A percentile compares a stretch with the other conserved stretches of the same genome.
Evolutionary conservation across 2,329 filamentous ascomycete species (phyloP).

Genomic region (Chlorencoelia australis): DNA sequence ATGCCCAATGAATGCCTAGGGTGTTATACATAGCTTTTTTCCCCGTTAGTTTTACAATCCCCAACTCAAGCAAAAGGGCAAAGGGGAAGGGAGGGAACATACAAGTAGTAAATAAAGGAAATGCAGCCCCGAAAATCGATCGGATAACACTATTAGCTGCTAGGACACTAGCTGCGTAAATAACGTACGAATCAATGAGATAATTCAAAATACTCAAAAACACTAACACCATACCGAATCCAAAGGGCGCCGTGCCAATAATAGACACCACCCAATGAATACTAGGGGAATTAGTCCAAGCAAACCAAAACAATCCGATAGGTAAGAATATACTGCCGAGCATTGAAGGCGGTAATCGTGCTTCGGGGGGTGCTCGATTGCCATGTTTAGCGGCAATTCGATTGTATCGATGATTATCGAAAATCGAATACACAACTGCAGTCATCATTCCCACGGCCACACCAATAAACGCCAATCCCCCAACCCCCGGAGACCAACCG

Average conservation of each 20-base stretch:
- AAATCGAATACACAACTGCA: constrained; percentile 44
- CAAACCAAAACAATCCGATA: constrained; percentile 56
- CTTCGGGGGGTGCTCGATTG: constrained; percentile 54
- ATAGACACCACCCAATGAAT: constrained; percentile 48
- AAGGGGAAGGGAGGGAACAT: background rate
- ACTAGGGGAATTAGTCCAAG: constrained; percentile 49
- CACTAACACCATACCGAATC: constrained; percentile 44
- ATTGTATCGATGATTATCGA: constrained; percentile 45
- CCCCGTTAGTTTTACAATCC: constrained; percentile 2
- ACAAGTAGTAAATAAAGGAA: constrained; percentile 59
- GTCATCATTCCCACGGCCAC: constrained; percentile 56
- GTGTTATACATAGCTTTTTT: constrained; percentile 19
- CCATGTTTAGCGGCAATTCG: constrained; percentile 24
- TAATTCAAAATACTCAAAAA: constrained; percentile 58
- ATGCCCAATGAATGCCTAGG: constrained; percentile 68
- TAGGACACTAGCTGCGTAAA: constrained; percentile 67
- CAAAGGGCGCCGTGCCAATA: constrained; percentile 31
- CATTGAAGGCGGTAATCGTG: constrained; percentile 50
- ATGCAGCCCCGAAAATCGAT: constrained; percentile 58
- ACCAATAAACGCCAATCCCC: constrained; percentile 57
- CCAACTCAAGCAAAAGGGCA: too few relatives aligned
- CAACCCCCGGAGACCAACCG: constrained; percentile 48
- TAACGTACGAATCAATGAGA: constrained; percentile 56
- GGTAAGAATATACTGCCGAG: constrained; percentile 53
- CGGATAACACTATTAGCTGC: constrained; percentile 64